Percentiles rank a stretch among this genome's conserved stretches.
phyloP scores from a whole-genome alignment of 2,329 filamentous ascomycete species.

The Colletotrichum paranaense region DNA sequence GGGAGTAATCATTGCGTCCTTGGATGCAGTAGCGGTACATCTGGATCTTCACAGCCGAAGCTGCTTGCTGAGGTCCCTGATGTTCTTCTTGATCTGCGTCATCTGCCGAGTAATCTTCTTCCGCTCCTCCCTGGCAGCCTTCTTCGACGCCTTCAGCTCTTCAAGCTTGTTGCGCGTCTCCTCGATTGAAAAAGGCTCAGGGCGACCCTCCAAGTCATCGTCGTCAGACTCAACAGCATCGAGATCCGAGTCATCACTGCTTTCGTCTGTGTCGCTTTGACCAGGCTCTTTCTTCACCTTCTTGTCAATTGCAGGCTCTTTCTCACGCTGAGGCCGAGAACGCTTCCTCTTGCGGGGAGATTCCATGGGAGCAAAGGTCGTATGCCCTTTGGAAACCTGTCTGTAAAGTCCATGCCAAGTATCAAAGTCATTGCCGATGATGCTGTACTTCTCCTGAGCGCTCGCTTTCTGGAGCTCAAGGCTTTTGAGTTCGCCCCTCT shows the following conservation, averaged over 20 bases:
- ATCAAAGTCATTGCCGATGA: neutral
- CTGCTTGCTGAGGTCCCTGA: neutral
- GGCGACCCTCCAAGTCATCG: neutral
- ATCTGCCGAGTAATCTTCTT: neutral
- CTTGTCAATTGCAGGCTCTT: neutral
- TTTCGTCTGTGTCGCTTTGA: conserved; percentile 6
- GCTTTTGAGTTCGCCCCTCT: neutral
- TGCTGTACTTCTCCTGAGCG: neutral
- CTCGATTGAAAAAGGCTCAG: neutral
- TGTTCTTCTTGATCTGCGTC: neutral
- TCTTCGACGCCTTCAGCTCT: conserved; percentile 19
- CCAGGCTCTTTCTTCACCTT: neutral
- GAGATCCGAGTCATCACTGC: conserved; percentile 4
- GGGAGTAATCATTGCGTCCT: conserved; percentile 66
- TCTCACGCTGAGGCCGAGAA: neutral
- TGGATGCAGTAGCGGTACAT: conserved; percentile 56
- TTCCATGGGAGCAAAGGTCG: neutral
- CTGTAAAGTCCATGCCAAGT: neutral
- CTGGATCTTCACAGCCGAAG: neutral
- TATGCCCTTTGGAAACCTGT: neutral
- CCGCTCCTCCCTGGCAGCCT: neutral
- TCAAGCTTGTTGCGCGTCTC: neutral
- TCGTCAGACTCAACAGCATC: neutral
- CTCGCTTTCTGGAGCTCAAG: neutral
- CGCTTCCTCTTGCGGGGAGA: conserved; percentile 21